A percentile compares a stretch with the other conserved stretches of the same genome.
Evolutionary conservation across 768 basidiomycete species (phyloP).

Genomic region (Leccinum uliginosum): DNA sequence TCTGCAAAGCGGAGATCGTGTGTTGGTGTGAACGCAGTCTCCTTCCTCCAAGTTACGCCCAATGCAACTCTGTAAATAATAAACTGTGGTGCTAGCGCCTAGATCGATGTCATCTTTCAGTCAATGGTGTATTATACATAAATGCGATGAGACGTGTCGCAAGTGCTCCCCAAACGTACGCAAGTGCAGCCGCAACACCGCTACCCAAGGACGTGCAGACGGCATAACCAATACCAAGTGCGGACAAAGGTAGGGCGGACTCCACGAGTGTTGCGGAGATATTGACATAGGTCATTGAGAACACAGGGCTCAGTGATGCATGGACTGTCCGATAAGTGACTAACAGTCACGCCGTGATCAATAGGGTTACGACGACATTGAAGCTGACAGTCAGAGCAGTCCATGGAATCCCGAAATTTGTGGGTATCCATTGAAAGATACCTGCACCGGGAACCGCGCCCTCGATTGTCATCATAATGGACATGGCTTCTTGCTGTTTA

Average conservation of each 20-base stretch:
- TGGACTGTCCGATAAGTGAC: neutral
- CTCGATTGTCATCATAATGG: neutral
- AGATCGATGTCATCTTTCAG: neutral
- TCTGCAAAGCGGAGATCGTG: neutral
- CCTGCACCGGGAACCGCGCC: neutral
- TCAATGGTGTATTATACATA: neutral
- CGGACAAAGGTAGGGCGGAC: neutral
- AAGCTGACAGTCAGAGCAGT: neutral
- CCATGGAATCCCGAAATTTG: neutral
- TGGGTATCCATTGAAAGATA: neutral
- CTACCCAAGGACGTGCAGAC: neutral
- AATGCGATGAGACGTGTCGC: neutral
- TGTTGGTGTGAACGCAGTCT: neutral
- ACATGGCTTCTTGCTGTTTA: neutral
- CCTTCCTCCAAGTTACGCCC: neutral
- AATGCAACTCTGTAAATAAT: neutral
- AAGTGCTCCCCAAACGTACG: neutral
- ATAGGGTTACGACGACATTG: neutral
- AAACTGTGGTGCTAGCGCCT: neutral
- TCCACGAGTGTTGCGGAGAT: neutral
- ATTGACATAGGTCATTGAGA: neutral
- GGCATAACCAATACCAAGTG: neutral
- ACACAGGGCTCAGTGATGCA: neutral
- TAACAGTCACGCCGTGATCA: neutral
- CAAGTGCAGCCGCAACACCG: neutral